Conservation (phyloP, 179 eudicot genomes). For the Kewa caespitosa region DNA sequence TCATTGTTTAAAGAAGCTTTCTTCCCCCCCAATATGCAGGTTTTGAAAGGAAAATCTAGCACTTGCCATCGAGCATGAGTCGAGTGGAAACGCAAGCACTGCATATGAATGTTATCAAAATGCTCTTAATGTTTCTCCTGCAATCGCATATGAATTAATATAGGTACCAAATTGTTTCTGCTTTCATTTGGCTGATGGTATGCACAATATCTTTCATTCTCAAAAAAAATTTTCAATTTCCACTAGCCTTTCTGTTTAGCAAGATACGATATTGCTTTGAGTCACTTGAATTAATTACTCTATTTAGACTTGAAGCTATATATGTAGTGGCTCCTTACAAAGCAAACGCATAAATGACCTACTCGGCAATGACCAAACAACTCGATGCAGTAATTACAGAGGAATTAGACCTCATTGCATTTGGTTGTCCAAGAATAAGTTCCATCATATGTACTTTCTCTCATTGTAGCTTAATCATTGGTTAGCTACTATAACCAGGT, state of each 20-base stretch:
- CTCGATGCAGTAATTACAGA: constrained; percentile 96
- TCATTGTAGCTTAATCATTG: not conserved
- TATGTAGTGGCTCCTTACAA: constrained; percentile 95
- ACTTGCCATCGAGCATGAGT: constrained; percentile 90
- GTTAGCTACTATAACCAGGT: no score
- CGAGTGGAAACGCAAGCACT: constrained; percentile 74
- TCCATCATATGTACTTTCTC: not conserved
- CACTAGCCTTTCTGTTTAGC: not conserved
- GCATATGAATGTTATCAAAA: constrained; percentile 94
- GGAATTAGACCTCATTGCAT: constrained; percentile 93
- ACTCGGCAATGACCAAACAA: constrained; percentile 67
- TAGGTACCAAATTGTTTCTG: constrained; percentile 51
- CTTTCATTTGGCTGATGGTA: not conserved
- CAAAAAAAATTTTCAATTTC: not conserved
- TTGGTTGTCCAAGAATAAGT: constrained; percentile 96
- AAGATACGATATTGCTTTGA: not conserved
- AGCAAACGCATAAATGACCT: constrained; percentile 99
- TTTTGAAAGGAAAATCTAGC: constrained; percentile 86
- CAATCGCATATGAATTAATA: constrained; percentile 75
- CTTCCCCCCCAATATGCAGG: no score
- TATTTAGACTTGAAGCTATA: constrained; percentile 24
- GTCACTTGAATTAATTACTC: not conserved
- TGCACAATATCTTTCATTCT: not conserved
- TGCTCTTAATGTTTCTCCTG: constrained; percentile 90
- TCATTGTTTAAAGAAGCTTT: no score